Base-by-base conservation (phyloP, 2,329 filamentous ascomycete species). In the Sarocladium kiliense region DNA sequence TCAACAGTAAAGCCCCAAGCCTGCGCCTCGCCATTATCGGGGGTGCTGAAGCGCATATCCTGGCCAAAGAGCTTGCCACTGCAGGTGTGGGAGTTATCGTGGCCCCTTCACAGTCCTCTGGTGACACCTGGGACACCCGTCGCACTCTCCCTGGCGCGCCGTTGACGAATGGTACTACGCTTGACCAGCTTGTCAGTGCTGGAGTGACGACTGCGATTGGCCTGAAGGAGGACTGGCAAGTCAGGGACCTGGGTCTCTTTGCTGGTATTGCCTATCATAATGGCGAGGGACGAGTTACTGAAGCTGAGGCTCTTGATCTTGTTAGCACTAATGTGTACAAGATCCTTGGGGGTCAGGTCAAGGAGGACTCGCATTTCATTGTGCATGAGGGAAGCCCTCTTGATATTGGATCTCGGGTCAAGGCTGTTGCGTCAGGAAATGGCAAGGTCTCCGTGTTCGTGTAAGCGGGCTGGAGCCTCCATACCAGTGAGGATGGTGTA, bases 341-440 rank as follows among this genome's bases (percentile, higher is more conserved):
- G 58, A 75, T 87, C 11, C 66, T 88, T 12, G 83, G 82, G 0
- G 60, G 80, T 1, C 61, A 74, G 39, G 62, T 66, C 55, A 57
- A 65, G 6, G 58, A 59, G 2, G 62, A 57, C 44, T 60, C 71
- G 0, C 78, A 87, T 59, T 88, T 86, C 68, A 74, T 86, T 2
- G 73, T 88, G 5, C 83, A 76, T 54, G 84, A 88, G 64, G 84
- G 84, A 0, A 83, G 74, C 60, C 85, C 85, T 19, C 63, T 88
- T 58, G 76, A 84, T 61, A 80, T 86, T 63, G 79, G 77, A 3
- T 76, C 76, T 5, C 68, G 78, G 49, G 74, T 87, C 44, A 76
- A 75, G 63, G 82, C 76, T 11, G 77, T 85, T 14, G 76, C 74
- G 1, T 61, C 63, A 12, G 68, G 68, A 1, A 59, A 62, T 56